Percentiles rank a stretch among this genome's conserved stretches.
Evolutionary conservation across 1,284 basidiomycete species (phyloP).

Genomic region (Apiotrichum sp.): DNA sequence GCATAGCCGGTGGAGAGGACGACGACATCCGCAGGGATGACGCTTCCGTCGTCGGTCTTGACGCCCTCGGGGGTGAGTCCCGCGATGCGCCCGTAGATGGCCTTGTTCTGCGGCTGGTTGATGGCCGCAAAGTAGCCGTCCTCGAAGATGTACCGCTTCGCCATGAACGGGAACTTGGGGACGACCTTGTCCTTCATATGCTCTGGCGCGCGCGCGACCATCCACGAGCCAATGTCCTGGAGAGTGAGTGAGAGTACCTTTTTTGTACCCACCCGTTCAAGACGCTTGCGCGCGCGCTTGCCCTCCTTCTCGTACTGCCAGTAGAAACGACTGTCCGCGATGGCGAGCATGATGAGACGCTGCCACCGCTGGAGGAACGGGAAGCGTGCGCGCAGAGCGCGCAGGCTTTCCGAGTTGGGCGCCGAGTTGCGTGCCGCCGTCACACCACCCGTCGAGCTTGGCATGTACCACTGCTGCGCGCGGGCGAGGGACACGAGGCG

Average conservation of each 20-base stretch:
- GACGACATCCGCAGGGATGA: constrained; percentile 15
- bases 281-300: constrained; percentile 5
- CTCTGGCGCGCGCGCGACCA: constrained; percentile 7
- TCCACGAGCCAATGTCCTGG: constrained; percentile 8
- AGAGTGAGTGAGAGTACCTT: too few species aligned
- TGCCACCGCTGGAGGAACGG: constrained; percentile 12
- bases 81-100: constrained; percentile 15
- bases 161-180: constrained; percentile 8
- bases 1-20: constrained; percentile 18
- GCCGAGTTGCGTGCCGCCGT: constrained; percentile 10
- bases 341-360: constrained; percentile 7
- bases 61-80: constrained; percentile 8
- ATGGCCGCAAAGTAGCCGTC: constrained; percentile 20
- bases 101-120: constrained; percentile 12
- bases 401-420: constrained; percentile 7
- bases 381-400: constrained; percentile 4
- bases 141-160: constrained; percentile 14
- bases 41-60: constrained; percentile 12
- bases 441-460: constrained; percentile 2
- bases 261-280: constrained; percentile 4
- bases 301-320: constrained; percentile 14
- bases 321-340: constrained; percentile 11
- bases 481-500: constrained; percentile 17
- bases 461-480: constrained; percentile 18
- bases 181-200: constrained; percentile 17